These are phyloP conservation scores for Fomitopsis pinicola DNA, from an alignment of 1,284 basidiomycete species.

Conservation along the genomic window DNA sequence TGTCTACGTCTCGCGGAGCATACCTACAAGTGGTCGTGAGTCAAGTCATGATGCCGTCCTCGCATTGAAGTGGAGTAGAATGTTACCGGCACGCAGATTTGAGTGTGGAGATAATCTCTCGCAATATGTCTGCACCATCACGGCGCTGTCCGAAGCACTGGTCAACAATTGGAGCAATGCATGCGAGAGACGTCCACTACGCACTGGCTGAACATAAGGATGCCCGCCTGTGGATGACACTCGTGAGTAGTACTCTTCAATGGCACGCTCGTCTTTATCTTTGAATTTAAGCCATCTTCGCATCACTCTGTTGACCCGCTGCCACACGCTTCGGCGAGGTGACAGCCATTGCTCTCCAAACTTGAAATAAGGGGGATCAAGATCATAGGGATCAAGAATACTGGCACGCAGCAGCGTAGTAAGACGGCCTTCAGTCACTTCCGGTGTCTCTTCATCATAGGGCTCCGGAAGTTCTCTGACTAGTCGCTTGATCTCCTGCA, in stretches of 20 bases:
- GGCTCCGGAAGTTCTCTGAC: neutral
- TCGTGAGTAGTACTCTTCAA: too few relatives aligned
- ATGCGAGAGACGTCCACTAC: neutral
- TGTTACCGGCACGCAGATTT: neutral
- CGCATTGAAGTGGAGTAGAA: neutral
- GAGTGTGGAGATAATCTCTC: neutral
- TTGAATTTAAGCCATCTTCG: neutral
- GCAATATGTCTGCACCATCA: neutral
- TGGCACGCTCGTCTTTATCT: neutral
- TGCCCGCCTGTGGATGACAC: too few relatives aligned
- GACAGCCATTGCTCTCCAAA: too few relatives aligned
- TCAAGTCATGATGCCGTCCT: neutral
- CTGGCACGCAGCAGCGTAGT: neutral
- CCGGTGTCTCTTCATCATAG: neutral
- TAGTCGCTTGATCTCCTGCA: neutral
- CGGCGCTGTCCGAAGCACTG: neutral
- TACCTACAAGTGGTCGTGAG: neutral
- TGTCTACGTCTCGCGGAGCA: neutral
- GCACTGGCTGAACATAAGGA: neutral
- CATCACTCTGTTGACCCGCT: neutral
- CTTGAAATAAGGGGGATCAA: too few relatives aligned
- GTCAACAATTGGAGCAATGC: neutral
- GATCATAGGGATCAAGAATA: neutral
- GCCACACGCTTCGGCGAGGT: too few relatives aligned
- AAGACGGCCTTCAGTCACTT: neutral